These are phyloP conservation scores for Gossypium schwendimanii DNA, from an alignment of 441 rosid genomes.

Conservation along the genomic window DNA sequence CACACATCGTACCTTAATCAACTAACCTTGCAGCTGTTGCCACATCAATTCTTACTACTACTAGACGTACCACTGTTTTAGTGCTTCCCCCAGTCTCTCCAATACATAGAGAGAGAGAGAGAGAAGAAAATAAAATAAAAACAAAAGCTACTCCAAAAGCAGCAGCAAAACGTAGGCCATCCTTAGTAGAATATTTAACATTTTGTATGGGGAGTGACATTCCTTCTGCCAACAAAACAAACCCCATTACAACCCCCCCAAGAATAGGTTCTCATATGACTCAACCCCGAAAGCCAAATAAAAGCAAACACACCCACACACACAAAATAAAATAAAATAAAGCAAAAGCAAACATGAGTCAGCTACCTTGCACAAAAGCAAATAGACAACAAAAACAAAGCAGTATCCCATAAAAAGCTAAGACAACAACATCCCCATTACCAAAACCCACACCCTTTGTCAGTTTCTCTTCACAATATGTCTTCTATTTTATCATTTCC, in stretches of 20 bases:
- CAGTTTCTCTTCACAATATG: slow-evolving; percentile 19
- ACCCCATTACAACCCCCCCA: slow-evolving; percentile 7
- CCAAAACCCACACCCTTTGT: not conserved
- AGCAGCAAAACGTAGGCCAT: slow-evolving; percentile 13
- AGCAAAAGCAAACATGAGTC: not conserved
- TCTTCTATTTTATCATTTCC: slow-evolving; percentile 30
- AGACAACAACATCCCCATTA: slow-evolving; percentile 4
- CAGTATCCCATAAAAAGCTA: slow-evolving; percentile 18
- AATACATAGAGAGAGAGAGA: not conserved
- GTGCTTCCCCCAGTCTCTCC: not conserved
- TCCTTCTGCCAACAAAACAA: slow-evolving; percentile 12
- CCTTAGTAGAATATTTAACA: not conserved
- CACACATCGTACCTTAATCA: not conserved
- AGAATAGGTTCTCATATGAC: slow-evolving; percentile 1
- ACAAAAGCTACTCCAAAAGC: slow-evolving; percentile 3
- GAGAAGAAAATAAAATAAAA: not conserved
- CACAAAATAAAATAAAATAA: not conserved
- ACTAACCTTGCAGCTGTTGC: slow-evolving; percentile 8
- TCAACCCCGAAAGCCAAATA: slow-evolving; percentile 3
- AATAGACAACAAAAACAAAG: slow-evolving; percentile 16
- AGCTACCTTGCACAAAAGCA: slow-evolving; percentile 14
- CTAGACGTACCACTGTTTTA: not conserved
- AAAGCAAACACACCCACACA: not conserved
- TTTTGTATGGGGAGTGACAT: slow-evolving; percentile 15
- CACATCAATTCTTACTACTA: not conserved